A percentile compares a stretch with the other conserved stretches of the same genome.
phyloP scores from a whole-genome alignment of 768 basidiomycete genomes.

The Exidia glandulosa region DNA sequence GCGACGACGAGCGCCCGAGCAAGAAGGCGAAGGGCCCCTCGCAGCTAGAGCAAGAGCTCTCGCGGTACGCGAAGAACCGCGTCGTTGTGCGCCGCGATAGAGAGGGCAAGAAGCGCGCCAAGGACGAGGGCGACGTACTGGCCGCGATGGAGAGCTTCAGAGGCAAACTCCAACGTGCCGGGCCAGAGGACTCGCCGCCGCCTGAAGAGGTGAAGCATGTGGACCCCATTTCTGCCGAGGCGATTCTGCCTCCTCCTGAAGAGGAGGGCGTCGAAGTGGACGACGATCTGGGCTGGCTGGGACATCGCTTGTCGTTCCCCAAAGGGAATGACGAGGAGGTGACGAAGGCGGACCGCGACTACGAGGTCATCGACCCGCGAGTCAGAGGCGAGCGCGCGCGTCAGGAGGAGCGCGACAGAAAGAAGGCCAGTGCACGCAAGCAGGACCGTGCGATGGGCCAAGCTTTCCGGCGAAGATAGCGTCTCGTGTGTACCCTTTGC shows the following conservation, averaged over 20 bases:
- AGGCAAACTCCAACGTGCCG: slow-evolving; percentile 47
- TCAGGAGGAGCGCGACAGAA: slow-evolving; percentile 69
- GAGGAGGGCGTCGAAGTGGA: slow-evolving; percentile 64
- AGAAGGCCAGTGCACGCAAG: slow-evolving; percentile 17
- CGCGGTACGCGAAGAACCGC: slow-evolving; percentile 58
- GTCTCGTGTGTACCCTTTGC: neutral
- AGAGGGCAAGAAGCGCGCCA: slow-evolving; percentile 39
- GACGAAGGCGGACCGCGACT: slow-evolving; percentile 69
- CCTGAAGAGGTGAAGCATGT: slow-evolving; percentile 12
- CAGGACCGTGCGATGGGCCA: neutral
- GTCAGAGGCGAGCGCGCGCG: slow-evolving; percentile 59
- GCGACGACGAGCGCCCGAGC: slow-evolving; percentile 46
- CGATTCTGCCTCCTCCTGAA: slow-evolving; percentile 15
- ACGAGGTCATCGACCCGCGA: slow-evolving; percentile 82
- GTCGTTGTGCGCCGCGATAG: slow-evolving; percentile 34
- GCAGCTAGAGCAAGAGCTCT: slow-evolving; percentile 67
- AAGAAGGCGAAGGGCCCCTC: slow-evolving; percentile 49
- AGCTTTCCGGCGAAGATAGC: neutral
- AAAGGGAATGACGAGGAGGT: slow-evolving; percentile 71
- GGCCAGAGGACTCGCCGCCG: slow-evolving; percentile 15
- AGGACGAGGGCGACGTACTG: slow-evolving; percentile 64
- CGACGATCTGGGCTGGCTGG: slow-evolving; percentile 63
- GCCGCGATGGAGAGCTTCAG: slow-evolving; percentile 61
- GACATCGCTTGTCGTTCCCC: slow-evolving; percentile 61
- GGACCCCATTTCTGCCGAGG: neutral